Conservation (phyloP, 2,329 filamentous ascomycete species). For the Epichloe baconii region DNA sequence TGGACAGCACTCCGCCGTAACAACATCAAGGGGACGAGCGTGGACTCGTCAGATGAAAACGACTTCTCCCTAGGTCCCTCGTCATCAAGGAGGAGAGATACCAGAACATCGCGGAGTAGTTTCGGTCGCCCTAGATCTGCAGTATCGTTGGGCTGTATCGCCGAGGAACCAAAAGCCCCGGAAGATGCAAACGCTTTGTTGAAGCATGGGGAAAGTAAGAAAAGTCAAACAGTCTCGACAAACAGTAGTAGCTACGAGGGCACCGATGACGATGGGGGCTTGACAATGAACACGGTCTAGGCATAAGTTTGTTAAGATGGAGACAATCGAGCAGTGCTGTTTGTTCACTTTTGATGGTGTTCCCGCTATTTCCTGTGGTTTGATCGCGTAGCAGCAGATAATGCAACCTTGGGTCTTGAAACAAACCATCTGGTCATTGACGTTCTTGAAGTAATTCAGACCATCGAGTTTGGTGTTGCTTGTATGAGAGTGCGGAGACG, state of each 20-base stretch:
- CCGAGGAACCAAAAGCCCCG: conserved; percentile 27
- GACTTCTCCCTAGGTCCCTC: conserved; percentile 21
- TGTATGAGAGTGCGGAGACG: conserved; percentile 6
- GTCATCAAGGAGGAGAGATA: conserved; percentile 19
- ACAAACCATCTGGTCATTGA: no score
- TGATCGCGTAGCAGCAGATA: no score
- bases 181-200: not conserved
- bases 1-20: conserved; percentile 22
- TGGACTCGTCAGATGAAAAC: conserved; percentile 25
- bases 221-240: not conserved
- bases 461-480: no score
- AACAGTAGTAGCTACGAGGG: not conserved
- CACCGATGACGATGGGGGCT: conserved; percentile 27
- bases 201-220: not conserved
- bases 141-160: conserved; percentile 33
- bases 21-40: conserved; percentile 20
- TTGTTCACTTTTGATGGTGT: not conserved
- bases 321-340: not conserved
- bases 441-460: no score
- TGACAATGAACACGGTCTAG: conserved; percentile 18
- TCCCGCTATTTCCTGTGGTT: not conserved
- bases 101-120: conserved; percentile 20
- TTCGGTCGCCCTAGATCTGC: conserved; percentile 23
- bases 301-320: not conserved
- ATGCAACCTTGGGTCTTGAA: no score